Evolutionary conservation across 192 early-diverging fungal species (phyloP).

Genomic region (Obelidium mucronatum): DNA sequence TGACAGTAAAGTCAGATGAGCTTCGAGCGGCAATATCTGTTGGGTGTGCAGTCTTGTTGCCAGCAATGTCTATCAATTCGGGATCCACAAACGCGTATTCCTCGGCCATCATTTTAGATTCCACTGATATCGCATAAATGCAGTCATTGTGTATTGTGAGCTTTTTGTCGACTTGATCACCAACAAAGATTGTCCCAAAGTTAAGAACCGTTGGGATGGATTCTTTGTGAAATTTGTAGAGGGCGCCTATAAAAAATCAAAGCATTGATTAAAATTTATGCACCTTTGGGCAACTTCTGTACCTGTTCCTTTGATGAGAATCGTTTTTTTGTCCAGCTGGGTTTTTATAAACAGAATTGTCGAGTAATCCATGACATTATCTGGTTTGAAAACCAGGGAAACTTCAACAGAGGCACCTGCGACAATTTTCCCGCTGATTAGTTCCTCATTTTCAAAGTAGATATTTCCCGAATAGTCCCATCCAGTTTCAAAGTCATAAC

Average conservation of each 20-base stretch:
- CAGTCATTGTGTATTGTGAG: conserved; percentile 38
- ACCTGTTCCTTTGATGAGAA: conserved; percentile 43
- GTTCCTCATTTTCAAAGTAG: conserved; percentile 25
- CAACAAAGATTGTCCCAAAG: conserved; percentile 45
- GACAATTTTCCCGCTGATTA: conserved; percentile 42
- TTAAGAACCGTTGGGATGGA: conserved; percentile 44
- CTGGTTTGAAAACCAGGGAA: conserved; percentile 42
- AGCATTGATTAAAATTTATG: neutral
- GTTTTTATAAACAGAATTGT: conserved; percentile 44
- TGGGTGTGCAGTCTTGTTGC: neutral
- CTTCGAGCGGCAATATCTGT: conserved; percentile 8
- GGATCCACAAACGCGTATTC: conserved; percentile 15
- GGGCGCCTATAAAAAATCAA: conserved; percentile 41
- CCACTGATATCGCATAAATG: conserved; percentile 27
- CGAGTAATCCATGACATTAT: conserved; percentile 28
- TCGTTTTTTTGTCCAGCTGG: conserved; percentile 42
- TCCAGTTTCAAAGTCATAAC: conserved; percentile 44
- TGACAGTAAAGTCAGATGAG: conserved; percentile 11
- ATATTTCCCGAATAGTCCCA: conserved; percentile 51
- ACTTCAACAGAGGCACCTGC: conserved; percentile 36
- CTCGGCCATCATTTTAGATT: conserved; percentile 17
- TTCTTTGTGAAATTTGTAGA: conserved; percentile 43
- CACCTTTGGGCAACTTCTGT: neutral
- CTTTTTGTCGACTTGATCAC: conserved; percentile 14
- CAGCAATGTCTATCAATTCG: conserved; percentile 17